A percentile compares a stretch with the other conserved stretches of the same genome.
Conservation (phyloP, 306 rosid genomes). For the Castanea sativa region DNA sequence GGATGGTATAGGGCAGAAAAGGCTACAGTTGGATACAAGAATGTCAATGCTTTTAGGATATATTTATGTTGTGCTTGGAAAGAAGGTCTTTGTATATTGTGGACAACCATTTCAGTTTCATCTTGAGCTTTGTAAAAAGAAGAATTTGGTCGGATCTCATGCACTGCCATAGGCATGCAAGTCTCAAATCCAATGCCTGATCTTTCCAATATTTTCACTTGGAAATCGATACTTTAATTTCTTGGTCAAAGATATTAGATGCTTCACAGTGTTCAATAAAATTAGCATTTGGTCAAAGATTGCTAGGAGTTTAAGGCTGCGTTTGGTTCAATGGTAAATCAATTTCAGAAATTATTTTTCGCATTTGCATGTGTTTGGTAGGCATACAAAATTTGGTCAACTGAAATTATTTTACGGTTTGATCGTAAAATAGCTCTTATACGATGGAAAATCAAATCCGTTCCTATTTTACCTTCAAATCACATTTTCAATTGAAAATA, state of each 20-base stretch:
- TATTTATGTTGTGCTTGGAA: conserved; percentile 43
- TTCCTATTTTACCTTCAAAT: too few relatives aligned
- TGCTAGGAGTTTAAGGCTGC: too few relatives aligned
- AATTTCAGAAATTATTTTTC: too few relatives aligned
- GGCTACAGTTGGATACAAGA: conserved; percentile 72
- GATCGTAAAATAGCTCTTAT: too few relatives aligned
- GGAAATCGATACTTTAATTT: conserved; percentile 30
- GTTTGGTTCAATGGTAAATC: too few relatives aligned
- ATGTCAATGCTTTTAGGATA: conserved; percentile 65
- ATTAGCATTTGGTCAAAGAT: conserved; percentile 15
- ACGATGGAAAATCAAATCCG: too few relatives aligned
- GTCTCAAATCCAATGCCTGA: conserved; percentile 65
- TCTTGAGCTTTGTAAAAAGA: conserved; percentile 16
- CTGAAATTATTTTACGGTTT: too few relatives aligned
- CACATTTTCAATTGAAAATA: too few relatives aligned
- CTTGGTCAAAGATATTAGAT: conserved; percentile 1
- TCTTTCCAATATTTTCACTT: conserved; percentile 42
- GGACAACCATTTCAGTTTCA: conserved; percentile 60
- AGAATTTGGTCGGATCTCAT: conserved; percentile 37
- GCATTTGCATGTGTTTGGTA: too few relatives aligned
- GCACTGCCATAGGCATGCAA: conserved; percentile 53
- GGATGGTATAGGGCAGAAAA: conserved; percentile 73
- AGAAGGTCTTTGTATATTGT: conserved; percentile 45
- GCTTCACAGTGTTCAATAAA: conserved; percentile 39
- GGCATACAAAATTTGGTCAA: too few relatives aligned